These are phyloP conservation scores for Hylodesmum podocarpum DNA, from an alignment of 306 rosid species.

Conservation along the genomic window DNA sequence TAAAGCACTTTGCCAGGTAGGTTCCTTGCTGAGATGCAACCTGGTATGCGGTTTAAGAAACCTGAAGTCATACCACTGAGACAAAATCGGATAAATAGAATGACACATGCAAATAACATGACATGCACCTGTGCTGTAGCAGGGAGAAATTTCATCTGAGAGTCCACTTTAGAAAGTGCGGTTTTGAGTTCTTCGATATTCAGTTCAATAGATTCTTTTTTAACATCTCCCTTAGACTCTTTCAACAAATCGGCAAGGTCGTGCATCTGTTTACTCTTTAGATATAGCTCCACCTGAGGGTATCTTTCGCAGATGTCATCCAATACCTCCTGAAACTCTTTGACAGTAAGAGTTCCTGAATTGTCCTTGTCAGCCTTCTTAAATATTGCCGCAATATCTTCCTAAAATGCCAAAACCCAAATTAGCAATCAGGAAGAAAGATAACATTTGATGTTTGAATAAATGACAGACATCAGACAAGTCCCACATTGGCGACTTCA, in stretches of 20 bases:
- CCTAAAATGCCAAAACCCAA: slow-evolving; percentile 50
- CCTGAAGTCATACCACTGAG: slow-evolving; percentile 3
- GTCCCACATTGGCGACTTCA: neutral
- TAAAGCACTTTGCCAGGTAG: slow-evolving; percentile 84
- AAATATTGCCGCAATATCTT: slow-evolving; percentile 81
- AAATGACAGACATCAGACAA: neutral
- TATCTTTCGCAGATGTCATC: slow-evolving; percentile 88
- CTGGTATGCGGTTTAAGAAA: slow-evolving; percentile 45
- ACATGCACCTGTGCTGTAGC: slow-evolving; percentile 88
- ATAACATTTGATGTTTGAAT: slow-evolving; percentile 15
- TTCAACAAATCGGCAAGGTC: slow-evolving; percentile 65
- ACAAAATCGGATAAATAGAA: neutral
- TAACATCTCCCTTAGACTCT: slow-evolving; percentile 61
- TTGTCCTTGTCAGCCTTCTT: slow-evolving; percentile 86
- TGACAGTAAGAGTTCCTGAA: slow-evolving; percentile 84
- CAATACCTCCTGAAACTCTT: slow-evolving; percentile 69
- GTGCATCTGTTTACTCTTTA: slow-evolving; percentile 74
- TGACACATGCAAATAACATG: neutral
- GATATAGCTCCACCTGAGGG: slow-evolving; percentile 86
- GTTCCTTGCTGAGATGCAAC: slow-evolving; percentile 95
- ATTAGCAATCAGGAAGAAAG: slow-evolving; percentile 2
- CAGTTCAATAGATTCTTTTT: slow-evolving; percentile 64
- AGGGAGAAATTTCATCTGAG: slow-evolving; percentile 90
- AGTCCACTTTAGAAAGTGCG: slow-evolving; percentile 84
- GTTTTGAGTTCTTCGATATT: slow-evolving; percentile 74